These are phyloP conservation scores for Pseudogymnoascus sp. DNA, from an alignment of 2,329 filamentous ascomycete genomes.

Conservation along the genomic window DNA sequence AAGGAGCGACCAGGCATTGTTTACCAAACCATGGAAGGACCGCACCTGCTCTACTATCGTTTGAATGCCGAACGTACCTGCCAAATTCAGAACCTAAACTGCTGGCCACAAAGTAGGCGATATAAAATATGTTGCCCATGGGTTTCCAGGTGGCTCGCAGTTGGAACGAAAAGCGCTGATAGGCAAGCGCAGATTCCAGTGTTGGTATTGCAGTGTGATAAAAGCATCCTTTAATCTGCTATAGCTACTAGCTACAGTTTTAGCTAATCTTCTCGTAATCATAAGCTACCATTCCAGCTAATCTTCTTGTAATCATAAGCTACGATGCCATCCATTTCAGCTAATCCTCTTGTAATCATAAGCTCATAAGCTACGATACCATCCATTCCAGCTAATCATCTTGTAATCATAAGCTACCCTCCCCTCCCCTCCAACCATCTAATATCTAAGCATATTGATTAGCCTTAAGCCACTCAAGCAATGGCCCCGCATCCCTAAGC, in stretches of 20 bases:
- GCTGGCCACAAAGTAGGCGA: not conserved
- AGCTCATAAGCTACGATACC: constrained; percentile 6
- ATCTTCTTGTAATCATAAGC: constrained; percentile 14
- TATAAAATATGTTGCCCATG: not conserved
- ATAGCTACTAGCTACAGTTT: constrained; percentile 17
- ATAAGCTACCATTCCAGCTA: constrained; percentile 15
- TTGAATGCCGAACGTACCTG: not conserved
- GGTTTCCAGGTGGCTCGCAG: not conserved
- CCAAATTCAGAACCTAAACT: not conserved
- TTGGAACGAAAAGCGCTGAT: not conserved
- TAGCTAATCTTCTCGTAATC: constrained; percentile 18
- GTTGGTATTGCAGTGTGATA: not conserved
- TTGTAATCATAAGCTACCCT: constrained; percentile 14
- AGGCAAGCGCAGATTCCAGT: not conserved
- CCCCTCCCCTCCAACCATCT: not conserved
- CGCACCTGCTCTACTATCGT: not conserved
- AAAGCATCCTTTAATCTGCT: constrained; percentile 17
- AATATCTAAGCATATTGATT: constrained; percentile 48
- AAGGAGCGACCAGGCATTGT: not conserved
- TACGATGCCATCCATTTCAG: not conserved
- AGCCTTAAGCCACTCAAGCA: constrained; percentile 71
- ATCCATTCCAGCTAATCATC: constrained; percentile 15
- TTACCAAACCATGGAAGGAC: not conserved
- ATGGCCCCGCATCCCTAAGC: constrained; percentile 62
- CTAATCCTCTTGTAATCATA: constrained; percentile 18